phyloP scores from a whole-genome alignment of 1,284 basidiomycete species.

The Puccinia polysora region DNA sequence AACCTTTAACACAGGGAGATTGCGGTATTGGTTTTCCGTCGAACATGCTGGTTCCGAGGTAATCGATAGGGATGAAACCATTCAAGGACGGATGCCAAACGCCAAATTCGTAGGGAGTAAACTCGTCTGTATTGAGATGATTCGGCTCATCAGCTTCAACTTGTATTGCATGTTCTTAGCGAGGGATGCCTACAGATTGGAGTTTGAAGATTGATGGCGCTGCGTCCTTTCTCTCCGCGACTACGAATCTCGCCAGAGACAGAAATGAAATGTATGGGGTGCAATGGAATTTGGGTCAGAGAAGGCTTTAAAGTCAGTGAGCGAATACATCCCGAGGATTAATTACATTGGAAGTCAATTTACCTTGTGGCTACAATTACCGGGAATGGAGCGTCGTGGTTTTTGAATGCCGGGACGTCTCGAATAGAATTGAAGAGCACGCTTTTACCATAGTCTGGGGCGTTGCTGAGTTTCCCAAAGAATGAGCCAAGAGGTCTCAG shows the following conservation, averaged over 20 bases:
- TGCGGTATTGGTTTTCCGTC: conserved; percentile 24
- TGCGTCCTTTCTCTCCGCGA: conserved; percentile 24
- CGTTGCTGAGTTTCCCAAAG: conserved; percentile 19
- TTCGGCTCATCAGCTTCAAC: neutral
- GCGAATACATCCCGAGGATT: neutral
- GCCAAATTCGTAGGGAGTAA: conserved; percentile 38
- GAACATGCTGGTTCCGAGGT: conserved; percentile 37
- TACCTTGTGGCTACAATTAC: conserved; percentile 35
- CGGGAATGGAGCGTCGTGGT: conserved; percentile 36
- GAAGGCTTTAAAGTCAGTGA: neutral
- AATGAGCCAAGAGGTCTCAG: neutral
- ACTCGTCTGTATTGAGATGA: conserved; percentile 21
- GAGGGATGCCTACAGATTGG: conserved; percentile 20
- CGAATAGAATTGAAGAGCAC: conserved; percentile 37
- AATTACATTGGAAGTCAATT: neutral
- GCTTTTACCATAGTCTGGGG: conserved; percentile 34
- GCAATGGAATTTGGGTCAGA: no score
- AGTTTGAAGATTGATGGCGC: conserved; percentile 24
- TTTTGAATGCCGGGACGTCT: conserved; percentile 32
- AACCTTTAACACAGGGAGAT: conserved; percentile 35
- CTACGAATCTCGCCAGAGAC: neutral
- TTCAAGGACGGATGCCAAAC: conserved; percentile 36
- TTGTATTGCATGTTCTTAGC: neutral
- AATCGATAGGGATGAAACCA: conserved; percentile 38
- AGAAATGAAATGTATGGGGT: neutral